A percentile compares a stretch with the other conserved stretches of the same genome.
phyloP scores from a whole-genome alignment of 257 asterid genomes.

The Jacaranda copaia region DNA sequence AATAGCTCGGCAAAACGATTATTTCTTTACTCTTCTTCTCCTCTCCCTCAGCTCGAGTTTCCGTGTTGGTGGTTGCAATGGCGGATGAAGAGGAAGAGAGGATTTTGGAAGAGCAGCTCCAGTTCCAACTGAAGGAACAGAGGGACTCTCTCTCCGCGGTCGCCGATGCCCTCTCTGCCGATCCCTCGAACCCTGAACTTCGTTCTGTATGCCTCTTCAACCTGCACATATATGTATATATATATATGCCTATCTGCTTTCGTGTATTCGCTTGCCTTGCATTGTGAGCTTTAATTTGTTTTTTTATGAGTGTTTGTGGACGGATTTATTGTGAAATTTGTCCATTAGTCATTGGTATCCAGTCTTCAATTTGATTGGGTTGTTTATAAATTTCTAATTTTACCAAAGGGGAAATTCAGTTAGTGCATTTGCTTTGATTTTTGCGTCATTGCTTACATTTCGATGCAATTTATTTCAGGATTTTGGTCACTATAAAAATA shows the following conservation, averaged over 20 bases:
- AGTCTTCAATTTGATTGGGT: conserved; percentile 21
- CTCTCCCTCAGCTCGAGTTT: background rate
- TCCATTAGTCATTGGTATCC: background rate
- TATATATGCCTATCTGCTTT: background rate
- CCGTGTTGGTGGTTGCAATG: conserved; percentile 46
- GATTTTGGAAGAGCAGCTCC: conserved; percentile 75
- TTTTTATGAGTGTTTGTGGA: background rate
- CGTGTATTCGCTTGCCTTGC: background rate
- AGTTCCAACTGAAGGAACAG: conserved; percentile 74
- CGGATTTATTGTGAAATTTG: background rate
- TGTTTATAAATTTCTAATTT: background rate
- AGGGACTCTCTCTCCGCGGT: conserved; percentile 75
- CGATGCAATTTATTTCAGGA: background rate
- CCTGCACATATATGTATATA: background rate
- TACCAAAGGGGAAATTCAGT: background rate
- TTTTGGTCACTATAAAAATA: background rate
- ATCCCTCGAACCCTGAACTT: conserved; percentile 76
- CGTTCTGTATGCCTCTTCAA: conserved; percentile 58
- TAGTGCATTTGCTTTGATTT: background rate
- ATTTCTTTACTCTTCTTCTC: background rate
- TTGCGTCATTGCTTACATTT: conserved; percentile 3
- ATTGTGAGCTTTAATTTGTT: background rate
- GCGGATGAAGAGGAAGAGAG: conserved; percentile 81
- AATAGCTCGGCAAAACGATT: background rate
- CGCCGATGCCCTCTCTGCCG: conserved; percentile 67